Conservation (phyloP, 306 rosid species). For the Sicyos baderoa region DNA sequence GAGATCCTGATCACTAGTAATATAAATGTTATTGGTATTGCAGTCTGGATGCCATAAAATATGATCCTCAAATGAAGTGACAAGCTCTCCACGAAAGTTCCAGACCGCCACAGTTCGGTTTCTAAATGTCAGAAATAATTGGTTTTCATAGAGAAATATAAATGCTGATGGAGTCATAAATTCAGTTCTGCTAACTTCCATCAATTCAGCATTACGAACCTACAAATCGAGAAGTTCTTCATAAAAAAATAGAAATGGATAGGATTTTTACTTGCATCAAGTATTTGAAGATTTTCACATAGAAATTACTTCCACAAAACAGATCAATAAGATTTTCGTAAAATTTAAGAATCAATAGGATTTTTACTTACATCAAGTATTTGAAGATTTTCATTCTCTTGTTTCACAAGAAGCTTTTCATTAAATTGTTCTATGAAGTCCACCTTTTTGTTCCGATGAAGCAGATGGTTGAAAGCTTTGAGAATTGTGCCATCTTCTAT, state of each 20-base stretch:
- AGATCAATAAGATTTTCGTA: background rate
- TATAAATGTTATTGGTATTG: slow-evolving; percentile 83
- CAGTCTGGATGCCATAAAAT: slow-evolving; percentile 95
- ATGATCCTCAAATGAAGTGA: slow-evolving; percentile 89
- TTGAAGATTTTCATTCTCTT: slow-evolving; percentile 92
- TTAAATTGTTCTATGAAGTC: slow-evolving; percentile 97
- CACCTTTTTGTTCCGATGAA: slow-evolving; percentile 82
- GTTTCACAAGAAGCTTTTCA: slow-evolving; percentile 95
- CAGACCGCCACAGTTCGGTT: slow-evolving; percentile 83
- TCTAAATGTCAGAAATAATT: slow-evolving; percentile 75
- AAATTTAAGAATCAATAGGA: background rate
- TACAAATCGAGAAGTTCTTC: too few species aligned
- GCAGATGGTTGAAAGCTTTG: slow-evolving; percentile 75
- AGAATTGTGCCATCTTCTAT: slow-evolving; percentile 93
- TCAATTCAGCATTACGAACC: slow-evolving; percentile 72
- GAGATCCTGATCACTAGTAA: slow-evolving; percentile 90
- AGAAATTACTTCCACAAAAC: slow-evolving; percentile 13
- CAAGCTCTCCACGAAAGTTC: slow-evolving; percentile 95
- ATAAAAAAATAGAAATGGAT: too few species aligned
- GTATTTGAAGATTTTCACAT: slow-evolving; percentile 79
- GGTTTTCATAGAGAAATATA: slow-evolving; percentile 82
- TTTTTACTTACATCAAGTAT: slow-evolving; percentile 71
- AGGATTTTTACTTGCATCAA: slow-evolving; percentile 52
- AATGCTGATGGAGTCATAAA: slow-evolving; percentile 95
- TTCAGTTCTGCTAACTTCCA: slow-evolving; percentile 63